A percentile compares a stretch with the other conserved stretches of the same genome.
phyloP scores from a whole-genome alignment of 257 asterid species.

The Sherardia arvensis region DNA sequence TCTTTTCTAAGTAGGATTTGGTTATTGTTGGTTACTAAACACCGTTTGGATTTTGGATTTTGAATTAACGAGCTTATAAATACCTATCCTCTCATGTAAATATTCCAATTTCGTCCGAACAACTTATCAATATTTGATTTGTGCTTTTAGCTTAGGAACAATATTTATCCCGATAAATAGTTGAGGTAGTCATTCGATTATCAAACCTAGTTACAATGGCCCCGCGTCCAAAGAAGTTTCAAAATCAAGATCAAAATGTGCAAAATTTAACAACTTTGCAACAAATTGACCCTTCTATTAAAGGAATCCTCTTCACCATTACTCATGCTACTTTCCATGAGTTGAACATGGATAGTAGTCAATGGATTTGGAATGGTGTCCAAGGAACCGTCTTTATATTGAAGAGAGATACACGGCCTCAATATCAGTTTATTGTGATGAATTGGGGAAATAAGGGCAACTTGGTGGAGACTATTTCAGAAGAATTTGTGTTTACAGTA shows the following conservation, averaged over 20 bases:
- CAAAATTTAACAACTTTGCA: conserved; percentile 75
- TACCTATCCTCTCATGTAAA: background rate
- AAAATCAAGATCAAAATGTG: too few species aligned
- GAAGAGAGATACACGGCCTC: conserved; percentile 75
- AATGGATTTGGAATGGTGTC: conserved; percentile 94
- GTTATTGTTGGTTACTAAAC: too few species aligned
- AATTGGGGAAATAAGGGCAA: conserved; percentile 70
- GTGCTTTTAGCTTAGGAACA: too few species aligned
- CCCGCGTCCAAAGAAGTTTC: too few species aligned
- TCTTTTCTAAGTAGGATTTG: too few species aligned
- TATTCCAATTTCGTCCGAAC: too few species aligned
- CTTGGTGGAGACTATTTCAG: conserved; percentile 78
- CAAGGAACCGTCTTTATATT: conserved; percentile 90
- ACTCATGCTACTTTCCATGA: conserved; percentile 66
- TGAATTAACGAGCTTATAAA: too few species aligned
- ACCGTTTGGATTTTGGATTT: too few species aligned
- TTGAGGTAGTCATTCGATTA: too few species aligned
- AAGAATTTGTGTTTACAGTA: conserved; percentile 74
- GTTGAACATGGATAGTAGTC: conserved; percentile 48
- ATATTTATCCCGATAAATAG: too few species aligned
- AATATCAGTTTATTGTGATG: conserved; percentile 85
- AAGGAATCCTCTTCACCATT: conserved; percentile 65
- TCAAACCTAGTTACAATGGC: too few species aligned
- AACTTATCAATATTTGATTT: too few species aligned
- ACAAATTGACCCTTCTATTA: conserved; percentile 71